phyloP scores from a whole-genome alignment of 495 filamentous ascomycete species.

The Annulohypoxylon stygium region DNA sequence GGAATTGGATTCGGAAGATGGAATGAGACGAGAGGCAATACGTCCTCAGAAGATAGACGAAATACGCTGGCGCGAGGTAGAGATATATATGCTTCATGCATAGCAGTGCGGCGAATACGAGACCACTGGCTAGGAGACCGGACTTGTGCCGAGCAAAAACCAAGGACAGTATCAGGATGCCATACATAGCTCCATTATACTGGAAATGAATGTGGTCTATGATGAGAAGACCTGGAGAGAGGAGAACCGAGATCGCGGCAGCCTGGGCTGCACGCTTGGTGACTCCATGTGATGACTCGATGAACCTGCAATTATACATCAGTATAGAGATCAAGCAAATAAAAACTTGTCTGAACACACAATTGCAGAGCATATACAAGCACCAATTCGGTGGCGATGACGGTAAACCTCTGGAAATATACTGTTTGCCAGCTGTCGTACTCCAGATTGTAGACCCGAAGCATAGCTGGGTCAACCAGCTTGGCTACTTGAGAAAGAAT shows the following conservation, averaged over 20 bases:
- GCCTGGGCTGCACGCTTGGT: constrained; percentile 85
- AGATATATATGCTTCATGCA: constrained; percentile 99
- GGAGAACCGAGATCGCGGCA: constrained; percentile 87
- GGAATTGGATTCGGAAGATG: constrained; percentile 78
- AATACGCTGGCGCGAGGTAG: constrained; percentile 96
- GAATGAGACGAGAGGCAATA: constrained; percentile 89
- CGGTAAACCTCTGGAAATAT: constrained; percentile 90
- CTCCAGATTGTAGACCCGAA: constrained; percentile 80
- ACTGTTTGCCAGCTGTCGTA: constrained; percentile 93
- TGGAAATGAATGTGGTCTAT: constrained; percentile 99
- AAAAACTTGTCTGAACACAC: constrained; percentile 57
- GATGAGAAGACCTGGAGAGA: constrained; percentile 93
- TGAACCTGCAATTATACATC: constrained; percentile 65
- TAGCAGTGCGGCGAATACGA: constrained; percentile 84
- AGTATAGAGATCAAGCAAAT: constrained; percentile 20
- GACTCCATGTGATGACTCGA: constrained; percentile 72
- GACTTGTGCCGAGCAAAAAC: constrained; percentile 83
- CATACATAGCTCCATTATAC: constrained; percentile 98
- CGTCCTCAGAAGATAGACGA: constrained; percentile 82
- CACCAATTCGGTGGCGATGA: constrained; percentile 87
- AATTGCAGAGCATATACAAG: constrained; percentile 85
- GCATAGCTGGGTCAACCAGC: constrained; percentile 82
- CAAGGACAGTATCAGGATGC: constrained; percentile 85
- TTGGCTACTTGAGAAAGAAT: constrained; percentile 83
- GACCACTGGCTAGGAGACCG: constrained; percentile 79